A percentile compares a stretch with the other conserved stretches of the same genome.
These are phyloP conservation scores for Talaromyces rugulosus DNA, from an alignment of 2,329 filamentous ascomycete genomes.

Conservation along the genomic window DNA sequence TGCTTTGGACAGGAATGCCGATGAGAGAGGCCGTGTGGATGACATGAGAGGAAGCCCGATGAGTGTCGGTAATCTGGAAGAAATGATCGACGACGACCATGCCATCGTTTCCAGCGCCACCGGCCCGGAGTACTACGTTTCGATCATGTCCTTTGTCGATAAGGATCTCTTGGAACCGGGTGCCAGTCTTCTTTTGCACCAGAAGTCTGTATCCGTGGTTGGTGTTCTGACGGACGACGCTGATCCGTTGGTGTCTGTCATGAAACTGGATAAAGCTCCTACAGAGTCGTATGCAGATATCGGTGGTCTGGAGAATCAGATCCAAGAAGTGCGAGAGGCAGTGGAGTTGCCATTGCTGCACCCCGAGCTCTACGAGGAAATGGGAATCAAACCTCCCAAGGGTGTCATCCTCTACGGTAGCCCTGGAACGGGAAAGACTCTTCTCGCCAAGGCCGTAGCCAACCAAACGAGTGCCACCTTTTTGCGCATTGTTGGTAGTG, in stretches of 20 bases:
- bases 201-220: slow-evolving; percentile 97
- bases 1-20: slow-evolving; percentile 80
- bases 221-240: slow-evolving; percentile 95
- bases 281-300: slow-evolving; percentile 99
- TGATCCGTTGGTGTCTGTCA: slow-evolving; percentile 92
- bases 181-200: slow-evolving; percentile 89
- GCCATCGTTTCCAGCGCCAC: slow-evolving; percentile 97
- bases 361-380: slow-evolving; percentile 97
- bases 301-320: slow-evolving; percentile 89
- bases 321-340: slow-evolving; percentile 95
- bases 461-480: slow-evolving; percentile 99
- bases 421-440: slow-evolving; percentile 92
- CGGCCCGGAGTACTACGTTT: slow-evolving; percentile 97
- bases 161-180: slow-evolving; percentile 97
- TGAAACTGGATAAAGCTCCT: slow-evolving; percentile 98
- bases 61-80: slow-evolving; percentile 95
- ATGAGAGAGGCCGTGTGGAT: slow-evolving; percentile 90
- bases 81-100: slow-evolving; percentile 98
- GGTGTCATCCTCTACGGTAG: slow-evolving; percentile 98
- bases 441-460: slow-evolving; percentile 93
- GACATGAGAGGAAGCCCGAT: slow-evolving; percentile 98
- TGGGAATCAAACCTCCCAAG: slow-evolving; percentile 99
- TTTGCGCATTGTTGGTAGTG: slow-evolving; percentile 91
- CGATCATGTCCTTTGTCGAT: slow-evolving; percentile 99
- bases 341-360: slow-evolving; percentile 93